Evolutionary conservation across 352 stramenopile genomes (phyloP), one percentile per base, ranked within the genome.

Genomic region (Phytophthora pinifolia): DNA sequence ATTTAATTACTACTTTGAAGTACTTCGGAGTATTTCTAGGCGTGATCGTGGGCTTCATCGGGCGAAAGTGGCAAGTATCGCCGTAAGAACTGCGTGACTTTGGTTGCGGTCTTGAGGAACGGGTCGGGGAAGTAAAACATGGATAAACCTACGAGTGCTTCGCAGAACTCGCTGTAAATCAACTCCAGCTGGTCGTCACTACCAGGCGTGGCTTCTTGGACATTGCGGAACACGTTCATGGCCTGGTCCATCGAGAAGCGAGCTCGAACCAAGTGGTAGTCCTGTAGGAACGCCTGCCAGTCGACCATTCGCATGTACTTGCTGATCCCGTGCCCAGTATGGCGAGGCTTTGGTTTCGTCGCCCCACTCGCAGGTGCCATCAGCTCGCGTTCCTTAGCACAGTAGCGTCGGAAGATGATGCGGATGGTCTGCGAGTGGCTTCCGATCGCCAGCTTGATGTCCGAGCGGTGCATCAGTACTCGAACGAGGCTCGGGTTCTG

Each of bases 371-470:
- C 45, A 39, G 45, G 43, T 46, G 39, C 50, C 20, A 41, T 72
- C 9, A 70, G 25, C 9, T 85, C 76, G 33, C 74, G 78, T 30
- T 88, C 76, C 20, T 88, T 89, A 9, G 76, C 76, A 31, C 73
- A 88, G 41, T 89, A 89, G 12, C 78, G 71, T n/a, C 79, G 79
- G 29, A 91, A 91, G 34, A 91, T 85, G 46, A 71, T 79, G 3
- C 74, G 72, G 13, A 89, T 75, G 13, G 68, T 83, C 39, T 79
- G 72, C 1, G 66, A 59, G 32, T 88, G 76, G 44, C 87, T 81
- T 1, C 34, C 39, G n/a, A 91, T 68, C 13, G 62, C 68, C 14
- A 71, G 69, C 58, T 86, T 86, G 9, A 89, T 65, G 31, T 88
- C 76, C 0, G 54, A 15, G 17, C 67, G 67, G 48, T 85, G 70